These are phyloP conservation scores for Phaffia tasmanica DNA, from an alignment of 768 basidiomycete genomes.

Conservation along the genomic window DNA sequence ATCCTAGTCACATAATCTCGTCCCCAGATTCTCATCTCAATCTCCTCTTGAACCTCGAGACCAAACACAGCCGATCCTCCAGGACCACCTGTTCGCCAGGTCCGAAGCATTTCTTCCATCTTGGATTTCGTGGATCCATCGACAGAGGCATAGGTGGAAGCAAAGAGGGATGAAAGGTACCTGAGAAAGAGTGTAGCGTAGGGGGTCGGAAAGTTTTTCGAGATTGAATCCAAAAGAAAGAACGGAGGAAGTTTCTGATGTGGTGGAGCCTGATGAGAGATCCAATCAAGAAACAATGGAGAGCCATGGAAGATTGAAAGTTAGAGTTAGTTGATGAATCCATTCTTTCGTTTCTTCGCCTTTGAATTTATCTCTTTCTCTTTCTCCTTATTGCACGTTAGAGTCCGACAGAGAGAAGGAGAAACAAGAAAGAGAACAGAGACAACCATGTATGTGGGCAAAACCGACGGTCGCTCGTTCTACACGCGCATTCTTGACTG, in stretches of 20 bases:
- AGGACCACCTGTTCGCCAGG: conserved; percentile 83
- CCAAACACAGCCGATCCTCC: conserved; percentile 76
- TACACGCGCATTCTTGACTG: neutral
- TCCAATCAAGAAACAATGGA: conserved; percentile 28
- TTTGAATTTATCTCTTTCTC: neutral
- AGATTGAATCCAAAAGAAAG: conserved; percentile 91
- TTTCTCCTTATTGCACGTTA: neutral
- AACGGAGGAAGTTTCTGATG: conserved; percentile 87
- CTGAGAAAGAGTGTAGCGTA: conserved; percentile 76
- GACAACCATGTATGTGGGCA: neutral
- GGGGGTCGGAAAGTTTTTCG: conserved; percentile 88
- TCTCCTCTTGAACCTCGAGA: conserved; percentile 59
- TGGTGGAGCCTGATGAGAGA: conserved; percentile 58
- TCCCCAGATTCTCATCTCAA: conserved; percentile 51
- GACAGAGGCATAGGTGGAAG: conserved; percentile 76
- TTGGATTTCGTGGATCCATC: conserved; percentile 75
- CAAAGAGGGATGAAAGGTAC: conserved; percentile 70
- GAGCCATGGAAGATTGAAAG: conserved; percentile 35
- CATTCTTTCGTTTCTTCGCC: neutral
- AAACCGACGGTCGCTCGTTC: neutral
- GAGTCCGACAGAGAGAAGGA: neutral
- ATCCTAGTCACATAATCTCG: conserved; percentile 20
- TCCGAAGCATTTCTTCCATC: conserved; percentile 95
- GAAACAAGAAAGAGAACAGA: neutral
- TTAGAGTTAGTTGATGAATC: conserved; percentile 21